Evolutionary conservation across 148 eudicot species (phyloP), one percentile per base, ranked within the genome.

Genomic region (Arctostaphylos glauca): DNA sequence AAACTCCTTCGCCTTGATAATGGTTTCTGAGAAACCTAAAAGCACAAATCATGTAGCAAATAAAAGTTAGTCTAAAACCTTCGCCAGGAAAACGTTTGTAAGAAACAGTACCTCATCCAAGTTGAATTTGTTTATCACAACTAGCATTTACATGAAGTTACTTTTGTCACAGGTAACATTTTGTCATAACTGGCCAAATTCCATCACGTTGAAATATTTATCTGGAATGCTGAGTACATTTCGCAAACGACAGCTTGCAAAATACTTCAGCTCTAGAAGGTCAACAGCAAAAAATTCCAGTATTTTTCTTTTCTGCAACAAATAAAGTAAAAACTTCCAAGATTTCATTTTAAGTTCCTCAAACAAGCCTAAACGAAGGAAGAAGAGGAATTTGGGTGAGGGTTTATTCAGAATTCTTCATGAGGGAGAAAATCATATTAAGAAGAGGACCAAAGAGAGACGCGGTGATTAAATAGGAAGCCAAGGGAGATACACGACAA

Each of bases 21-120:
- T 15, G 98, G 88, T 83, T 90, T 94, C 85, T 94, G 95, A 16
- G 98, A 91, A 18, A 92, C 93, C 98, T 96, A 83, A 43, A 84
- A 46, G 15, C 68, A 67, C 18, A 71, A 55, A 47, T 9, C 43
- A 66, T 43, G 76, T 41, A 82, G 53, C 14, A 47, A 46, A 80
- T 46, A 43, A 14, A 52, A 44, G 7, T 64, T 55, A 53, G 43
- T 55, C 56, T 12, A 21, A 77, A 7, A 16, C 80, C 64, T 15
- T 19, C 4, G 1, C 15, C 31, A 5, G 5, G 54, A 16, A n/a
- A 14, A 9, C 15, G 7, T 73, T 9, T 5, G 5, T n/a, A 73
- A 18, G 10, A 6, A 47, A 73, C 77, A 74, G 77, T 49, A n/a
- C n/a, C 53, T 9, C 78, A 52, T 25, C 44, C 43, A 75, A 5